Evolutionary conservation across 768 basidiomycete genomes (phyloP), one percentile per base, ranked within the genome.

Genomic region (Rhizopogon rudus): DNA sequence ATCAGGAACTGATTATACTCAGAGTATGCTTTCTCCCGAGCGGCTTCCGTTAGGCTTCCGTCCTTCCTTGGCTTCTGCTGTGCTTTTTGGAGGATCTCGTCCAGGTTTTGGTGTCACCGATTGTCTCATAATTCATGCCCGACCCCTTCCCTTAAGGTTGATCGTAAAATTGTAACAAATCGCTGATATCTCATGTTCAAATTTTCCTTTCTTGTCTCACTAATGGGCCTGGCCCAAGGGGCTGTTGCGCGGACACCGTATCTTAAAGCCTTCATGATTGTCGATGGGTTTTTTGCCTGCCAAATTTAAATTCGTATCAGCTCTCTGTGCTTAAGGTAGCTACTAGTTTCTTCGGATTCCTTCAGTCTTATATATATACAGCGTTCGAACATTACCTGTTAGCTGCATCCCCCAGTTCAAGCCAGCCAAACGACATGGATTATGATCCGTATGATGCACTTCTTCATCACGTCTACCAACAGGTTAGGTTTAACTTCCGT

Each of bases 391-490:
- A 3, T 44, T 57, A 3, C 6, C 13, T 40, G 25, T 33, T 9
- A 9, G 8, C 20, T 49, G 0, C 14, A 6, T n/a, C 6, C 31
- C 33, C 2, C 10, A 5, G 14, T 28, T 33, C 31, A 53, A 48
- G 8, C 20, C 8, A 35, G 17, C 31, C 17, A 14, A 12, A 53
- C 22, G 10, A 59, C 58, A 88, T 88, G 79, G 87, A 89, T 69
- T 91, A 90, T 71, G 88, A 90, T 68, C 81, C 83, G 44, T 88
- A 82, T 65, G 87, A 91, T 66, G 89, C 89, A 44, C 78, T 91
- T 55, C 77, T 90, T 29, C 89, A 91, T 64, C 86, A 86, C 66
- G 81, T 91, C 46, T 91, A 88, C 74, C 84, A 81, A 60, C 83
- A 86, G 61, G 88, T 87, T 58, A n/a, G 79, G 63, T 25, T 2